Percentiles rank a stretch among this genome's conserved stretches.
Conservation (phyloP, 192 early-diverging fungal species). For the Paraglomus brasilianum region DNA sequence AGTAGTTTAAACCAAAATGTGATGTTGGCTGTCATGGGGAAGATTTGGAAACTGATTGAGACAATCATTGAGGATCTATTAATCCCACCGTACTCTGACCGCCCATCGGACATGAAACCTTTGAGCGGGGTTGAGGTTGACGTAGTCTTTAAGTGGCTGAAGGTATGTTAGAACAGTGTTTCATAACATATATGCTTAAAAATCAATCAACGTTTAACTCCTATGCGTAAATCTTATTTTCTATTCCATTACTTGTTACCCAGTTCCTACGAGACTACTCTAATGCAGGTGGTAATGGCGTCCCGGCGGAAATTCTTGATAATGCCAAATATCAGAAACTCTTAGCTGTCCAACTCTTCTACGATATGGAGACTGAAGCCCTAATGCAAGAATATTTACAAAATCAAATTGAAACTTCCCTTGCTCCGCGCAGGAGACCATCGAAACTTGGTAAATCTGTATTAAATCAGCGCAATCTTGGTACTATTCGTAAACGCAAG, state of each 20-base stretch:
- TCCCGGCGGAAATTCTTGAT: constrained; percentile 61
- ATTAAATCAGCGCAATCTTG: constrained; percentile 19
- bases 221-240: not conserved
- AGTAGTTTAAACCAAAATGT: constrained; percentile 63
- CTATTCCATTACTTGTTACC: constrained; percentile 9
- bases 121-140: constrained; percentile 63
- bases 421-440: not conserved
- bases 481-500: constrained; percentile 24
- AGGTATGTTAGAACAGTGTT: constrained; percentile 35
- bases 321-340: constrained; percentile 67
- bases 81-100: constrained; percentile 67
- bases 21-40: constrained; percentile 62
- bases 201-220: not conserved
- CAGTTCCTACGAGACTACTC: constrained; percentile 71
- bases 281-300: constrained; percentile 68
- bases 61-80: constrained; percentile 65
- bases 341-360: constrained; percentile 59
- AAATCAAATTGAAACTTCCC: not conserved
- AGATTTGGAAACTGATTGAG: constrained; percentile 73
- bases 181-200: not conserved
- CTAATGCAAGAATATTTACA: constrained; percentile 59
- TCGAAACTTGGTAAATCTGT: constrained; percentile 10
- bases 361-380: constrained; percentile 63
- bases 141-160: constrained; percentile 68
- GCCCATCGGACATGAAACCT: constrained; percentile 56